Evolutionary conservation across 169 alveolate genomes (phyloP).

Genomic region (Plasmodium falciparum): DNA sequence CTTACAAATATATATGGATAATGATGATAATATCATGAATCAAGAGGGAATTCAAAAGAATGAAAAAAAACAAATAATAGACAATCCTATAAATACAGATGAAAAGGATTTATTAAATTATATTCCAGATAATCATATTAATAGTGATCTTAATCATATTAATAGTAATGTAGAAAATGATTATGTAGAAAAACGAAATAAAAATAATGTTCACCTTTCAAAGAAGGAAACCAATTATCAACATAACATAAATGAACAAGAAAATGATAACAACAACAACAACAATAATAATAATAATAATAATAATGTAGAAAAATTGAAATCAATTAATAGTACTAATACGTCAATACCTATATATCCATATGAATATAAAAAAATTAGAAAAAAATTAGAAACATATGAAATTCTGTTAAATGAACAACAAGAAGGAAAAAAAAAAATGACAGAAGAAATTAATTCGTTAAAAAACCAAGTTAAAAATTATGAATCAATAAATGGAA

Average conservation of each 20-base stretch:
- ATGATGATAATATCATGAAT: neutral
- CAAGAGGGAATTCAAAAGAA: neutral
- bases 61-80: neutral
- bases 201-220: neutral
- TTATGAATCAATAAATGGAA: conserved; percentile 70
- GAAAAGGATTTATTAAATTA: neutral
- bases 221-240: neutral
- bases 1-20: neutral
- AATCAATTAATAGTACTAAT: neutral
- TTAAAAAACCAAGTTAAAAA: conserved; percentile 38
- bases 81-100: neutral
- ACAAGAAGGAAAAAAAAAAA: conserved; percentile 21
- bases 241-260: neutral
- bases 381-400: conserved; percentile 56
- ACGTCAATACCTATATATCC: conserved; percentile 62
- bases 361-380: conserved; percentile 57
- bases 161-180: neutral
- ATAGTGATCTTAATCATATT: too few relatives aligned
- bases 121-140: too few relatives aligned
- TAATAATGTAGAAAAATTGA: neutral
- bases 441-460: conserved; percentile 25
- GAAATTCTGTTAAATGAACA: conserved; percentile 46
- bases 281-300: neutral
- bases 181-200: neutral
- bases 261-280: neutral